These are phyloP conservation scores for Microglena sp. DNA, from an alignment of 139 green algal genomes.

Conservation along the genomic window DNA sequence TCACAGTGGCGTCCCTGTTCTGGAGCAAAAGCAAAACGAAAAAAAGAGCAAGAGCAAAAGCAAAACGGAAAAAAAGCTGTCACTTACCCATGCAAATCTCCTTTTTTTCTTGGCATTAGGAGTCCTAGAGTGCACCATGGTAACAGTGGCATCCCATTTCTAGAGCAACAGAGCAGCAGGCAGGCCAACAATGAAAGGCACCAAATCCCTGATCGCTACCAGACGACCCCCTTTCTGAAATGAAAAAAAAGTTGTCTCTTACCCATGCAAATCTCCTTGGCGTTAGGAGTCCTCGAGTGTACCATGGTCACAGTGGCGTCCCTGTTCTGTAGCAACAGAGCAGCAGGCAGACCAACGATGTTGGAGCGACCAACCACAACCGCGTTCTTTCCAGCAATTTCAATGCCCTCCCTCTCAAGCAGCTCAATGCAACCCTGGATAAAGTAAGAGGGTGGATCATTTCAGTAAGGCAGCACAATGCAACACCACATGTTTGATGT, in stretches of 20 bases:
- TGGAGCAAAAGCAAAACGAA: slow-evolving; percentile 12
- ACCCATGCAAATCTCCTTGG: slow-evolving; percentile 38
- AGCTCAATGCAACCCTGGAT: slow-evolving; percentile 87
- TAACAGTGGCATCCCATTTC: slow-evolving; percentile 60
- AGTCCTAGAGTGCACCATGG: slow-evolving; percentile 61
- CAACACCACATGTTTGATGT: neutral
- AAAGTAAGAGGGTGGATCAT: neutral
- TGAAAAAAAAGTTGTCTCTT: too few relatives aligned
- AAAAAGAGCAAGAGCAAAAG: slow-evolving; percentile 16
- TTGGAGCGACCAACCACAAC: slow-evolving; percentile 88
- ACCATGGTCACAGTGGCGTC: slow-evolving; percentile 74
- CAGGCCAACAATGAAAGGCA: neutral
- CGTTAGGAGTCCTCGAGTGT: slow-evolving; percentile 50
- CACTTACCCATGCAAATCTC: slow-evolving; percentile 41
- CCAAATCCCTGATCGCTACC: too few relatives aligned
- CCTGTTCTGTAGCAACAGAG: slow-evolving; percentile 65
- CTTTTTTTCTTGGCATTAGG: slow-evolving; percentile 21
- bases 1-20: slow-evolving; percentile 63
- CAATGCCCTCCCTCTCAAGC: slow-evolving; percentile 58
- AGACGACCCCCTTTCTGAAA: too few relatives aligned
- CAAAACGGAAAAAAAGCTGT: too few relatives aligned
- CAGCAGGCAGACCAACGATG: slow-evolving; percentile 84
- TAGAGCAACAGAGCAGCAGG: slow-evolving; percentile 59
- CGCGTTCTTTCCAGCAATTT: slow-evolving; percentile 54
- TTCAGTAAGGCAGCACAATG: neutral